These are phyloP conservation scores for Schwanniomyces etchellsii DNA, from an alignment of 1,139 yeast species.

Conservation along the genomic window DNA sequence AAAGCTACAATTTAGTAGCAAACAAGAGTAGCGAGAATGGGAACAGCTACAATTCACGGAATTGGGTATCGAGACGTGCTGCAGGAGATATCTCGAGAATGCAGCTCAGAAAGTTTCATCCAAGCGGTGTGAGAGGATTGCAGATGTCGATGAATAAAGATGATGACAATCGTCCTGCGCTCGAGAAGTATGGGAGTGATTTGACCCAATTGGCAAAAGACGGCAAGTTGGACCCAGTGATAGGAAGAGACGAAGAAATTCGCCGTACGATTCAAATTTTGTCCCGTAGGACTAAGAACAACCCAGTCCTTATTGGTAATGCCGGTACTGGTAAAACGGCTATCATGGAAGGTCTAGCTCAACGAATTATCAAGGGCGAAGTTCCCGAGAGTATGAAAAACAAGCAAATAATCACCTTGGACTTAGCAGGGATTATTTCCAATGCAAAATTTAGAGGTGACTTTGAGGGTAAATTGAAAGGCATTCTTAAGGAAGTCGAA, in stretches of 20 bases:
- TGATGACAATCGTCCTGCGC: constrained; percentile 64
- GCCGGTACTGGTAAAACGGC: constrained; percentile 99
- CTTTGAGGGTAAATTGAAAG: constrained; percentile 84
- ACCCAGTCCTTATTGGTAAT: constrained; percentile 88
- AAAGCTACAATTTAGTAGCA: too few species aligned
- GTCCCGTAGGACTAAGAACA: constrained; percentile 88
- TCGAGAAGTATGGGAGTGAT: constrained; percentile 84
- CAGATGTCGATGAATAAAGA: constrained; percentile 42
- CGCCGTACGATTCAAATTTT: constrained; percentile 87
- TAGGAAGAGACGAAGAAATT: constrained; percentile 94
- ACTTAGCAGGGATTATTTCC: constrained; percentile 82
- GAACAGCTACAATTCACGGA: too few species aligned
- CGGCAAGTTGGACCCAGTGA: constrained; percentile 93
- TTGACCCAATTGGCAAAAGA: constrained; percentile 79
- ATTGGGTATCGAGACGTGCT: too few species aligned
- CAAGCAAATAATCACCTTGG: constrained; percentile 77
- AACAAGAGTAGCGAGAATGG: too few species aligned
- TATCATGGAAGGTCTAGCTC: constrained; percentile 93
- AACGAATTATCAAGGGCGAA: constrained; percentile 81
- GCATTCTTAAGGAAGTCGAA: constrained; percentile 81
- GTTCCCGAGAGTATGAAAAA: constrained; percentile 93
- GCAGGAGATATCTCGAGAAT: too few species aligned
- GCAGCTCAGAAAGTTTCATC: constrained; percentile 10
- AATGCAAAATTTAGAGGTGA: constrained; percentile 97
- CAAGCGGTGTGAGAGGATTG: constrained; percentile 11